phyloP scores from a whole-genome alignment of 2,329 filamentous ascomycete species.

The Scedosporium dehoogii region DNA sequence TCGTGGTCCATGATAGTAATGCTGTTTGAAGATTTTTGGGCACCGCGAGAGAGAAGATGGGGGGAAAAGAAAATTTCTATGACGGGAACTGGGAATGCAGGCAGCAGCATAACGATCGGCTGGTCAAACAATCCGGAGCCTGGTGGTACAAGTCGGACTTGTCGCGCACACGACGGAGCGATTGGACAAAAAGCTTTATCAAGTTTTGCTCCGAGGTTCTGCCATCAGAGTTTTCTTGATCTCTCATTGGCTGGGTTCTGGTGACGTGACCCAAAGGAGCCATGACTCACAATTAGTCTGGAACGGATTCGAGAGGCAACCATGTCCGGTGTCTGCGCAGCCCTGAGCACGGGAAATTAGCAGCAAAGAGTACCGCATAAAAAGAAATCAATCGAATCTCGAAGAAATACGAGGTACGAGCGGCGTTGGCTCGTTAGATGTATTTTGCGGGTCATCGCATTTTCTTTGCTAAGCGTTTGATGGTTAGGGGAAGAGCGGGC shows the following conservation, averaged over 20 bases:
- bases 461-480: neutral
- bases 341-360: neutral
- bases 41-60: neutral
- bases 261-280: neutral
- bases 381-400: neutral
- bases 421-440: neutral
- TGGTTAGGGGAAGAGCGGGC: neutral
- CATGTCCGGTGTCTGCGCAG: neutral
- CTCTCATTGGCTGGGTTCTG: neutral
- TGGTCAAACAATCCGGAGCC: neutral
- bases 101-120: neutral
- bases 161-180: neutral
- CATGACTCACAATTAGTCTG: neutral
- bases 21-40: too few species aligned
- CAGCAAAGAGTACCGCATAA: neutral
- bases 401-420: neutral
- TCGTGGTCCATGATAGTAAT: neutral
- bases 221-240: neutral
- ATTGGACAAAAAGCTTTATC: neutral
- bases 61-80: slow-evolving; percentile 3
- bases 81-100: slow-evolving; percentile 8
- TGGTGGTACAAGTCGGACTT: neutral
- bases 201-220: neutral
- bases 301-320: neutral
- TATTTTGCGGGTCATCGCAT: neutral